phyloP scores from a whole-genome alignment of 2,329 filamentous ascomycete genomes.

The Aspergillus latus region DNA sequence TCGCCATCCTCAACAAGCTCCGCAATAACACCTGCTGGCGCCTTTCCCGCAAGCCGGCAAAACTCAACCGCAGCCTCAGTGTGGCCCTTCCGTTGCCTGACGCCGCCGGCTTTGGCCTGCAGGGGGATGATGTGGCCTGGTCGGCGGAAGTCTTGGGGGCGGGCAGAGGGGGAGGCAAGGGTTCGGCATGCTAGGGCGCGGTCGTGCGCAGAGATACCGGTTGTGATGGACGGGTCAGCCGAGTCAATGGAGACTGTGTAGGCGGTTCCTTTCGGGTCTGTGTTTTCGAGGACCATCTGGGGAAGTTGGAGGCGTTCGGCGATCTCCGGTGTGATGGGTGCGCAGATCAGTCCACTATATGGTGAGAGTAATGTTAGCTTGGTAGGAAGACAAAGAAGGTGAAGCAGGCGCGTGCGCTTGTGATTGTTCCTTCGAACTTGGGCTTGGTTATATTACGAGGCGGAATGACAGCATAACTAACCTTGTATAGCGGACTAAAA shows the following conservation, averaged over 20 bases:
- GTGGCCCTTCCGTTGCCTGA: slow-evolving; percentile 76
- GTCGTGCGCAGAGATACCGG: slow-evolving; percentile 88
- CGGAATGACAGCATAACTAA: slow-evolving; percentile 21
- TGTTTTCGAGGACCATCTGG: slow-evolving; percentile 81
- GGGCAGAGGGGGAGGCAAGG: slow-evolving; percentile 67
- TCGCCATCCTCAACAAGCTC: slow-evolving; percentile 88
- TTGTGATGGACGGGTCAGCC: slow-evolving; percentile 69
- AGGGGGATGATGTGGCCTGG: slow-evolving; percentile 92
- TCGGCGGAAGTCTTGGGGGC: slow-evolving; percentile 65
- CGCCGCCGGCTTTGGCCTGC: slow-evolving; percentile 74
- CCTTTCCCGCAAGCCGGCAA: slow-evolving; percentile 79
- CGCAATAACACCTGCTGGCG: slow-evolving; percentile 74
- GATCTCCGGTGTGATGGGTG: slow-evolving; percentile 70
- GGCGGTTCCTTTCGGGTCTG: slow-evolving; percentile 83
- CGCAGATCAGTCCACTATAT: slow-evolving; percentile 79
- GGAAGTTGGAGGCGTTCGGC: slow-evolving; percentile 73
- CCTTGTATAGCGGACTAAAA: slow-evolving; percentile 86
- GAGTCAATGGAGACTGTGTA: slow-evolving; percentile 91
- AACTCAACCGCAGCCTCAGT: slow-evolving; percentile 94
- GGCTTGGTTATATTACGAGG: neutral
- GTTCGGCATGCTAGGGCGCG: slow-evolving; percentile 76
- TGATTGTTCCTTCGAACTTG: neutral
- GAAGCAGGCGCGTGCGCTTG: neutral
- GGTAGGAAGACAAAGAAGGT: neutral
- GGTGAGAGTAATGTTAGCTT: neutral